Conservation (phyloP, 139 green algal species). For the Nannochloris sp. region DNA sequence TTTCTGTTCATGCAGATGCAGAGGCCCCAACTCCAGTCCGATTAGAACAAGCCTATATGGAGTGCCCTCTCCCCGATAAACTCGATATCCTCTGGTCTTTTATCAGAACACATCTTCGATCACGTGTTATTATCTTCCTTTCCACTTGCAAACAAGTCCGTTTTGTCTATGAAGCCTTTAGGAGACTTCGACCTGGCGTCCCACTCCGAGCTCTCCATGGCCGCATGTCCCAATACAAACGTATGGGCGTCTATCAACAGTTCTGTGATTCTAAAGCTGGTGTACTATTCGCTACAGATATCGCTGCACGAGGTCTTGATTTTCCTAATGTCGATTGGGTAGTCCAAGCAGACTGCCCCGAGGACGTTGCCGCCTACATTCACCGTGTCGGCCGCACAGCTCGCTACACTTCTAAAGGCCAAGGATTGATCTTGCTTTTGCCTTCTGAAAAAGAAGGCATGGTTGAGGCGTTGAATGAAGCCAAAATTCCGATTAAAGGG, state of each 20-base stretch:
- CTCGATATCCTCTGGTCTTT: constrained; percentile 93
- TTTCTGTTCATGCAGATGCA: constrained; percentile 86
- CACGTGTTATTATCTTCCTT: constrained; percentile 88
- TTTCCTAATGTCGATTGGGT: constrained; percentile 97
- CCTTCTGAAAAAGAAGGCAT: constrained; percentile 60
- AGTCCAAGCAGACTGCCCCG: constrained; percentile 94
- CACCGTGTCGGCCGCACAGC: constrained; percentile 85
- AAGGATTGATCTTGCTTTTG: constrained; percentile 70
- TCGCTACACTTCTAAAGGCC: constrained; percentile 52
- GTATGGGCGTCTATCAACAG: constrained; percentile 76
- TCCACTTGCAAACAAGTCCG: constrained; percentile 96
- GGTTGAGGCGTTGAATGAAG: constrained; percentile 50
- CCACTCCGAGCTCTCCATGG: constrained; percentile 86
- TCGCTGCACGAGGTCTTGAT: constrained; percentile 91
- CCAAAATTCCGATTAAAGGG: constrained; percentile 74
- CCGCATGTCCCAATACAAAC: constrained; percentile 90
- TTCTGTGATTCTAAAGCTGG: constrained; percentile 69
- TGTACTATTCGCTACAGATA: constrained; percentile 95
- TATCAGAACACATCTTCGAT: constrained; percentile 74
- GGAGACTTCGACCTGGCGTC: constrained; percentile 81
- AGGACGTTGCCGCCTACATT: constrained; percentile 91
- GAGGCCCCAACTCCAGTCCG: constrained; percentile 74
- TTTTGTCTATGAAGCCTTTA: constrained; percentile 90
- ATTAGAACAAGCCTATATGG: constrained; percentile 81
- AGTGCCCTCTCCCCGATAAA: constrained; percentile 74